phyloP scores from a whole-genome alignment of 441 rosid genomes.

The Arabidopsis lyrata region DNA sequence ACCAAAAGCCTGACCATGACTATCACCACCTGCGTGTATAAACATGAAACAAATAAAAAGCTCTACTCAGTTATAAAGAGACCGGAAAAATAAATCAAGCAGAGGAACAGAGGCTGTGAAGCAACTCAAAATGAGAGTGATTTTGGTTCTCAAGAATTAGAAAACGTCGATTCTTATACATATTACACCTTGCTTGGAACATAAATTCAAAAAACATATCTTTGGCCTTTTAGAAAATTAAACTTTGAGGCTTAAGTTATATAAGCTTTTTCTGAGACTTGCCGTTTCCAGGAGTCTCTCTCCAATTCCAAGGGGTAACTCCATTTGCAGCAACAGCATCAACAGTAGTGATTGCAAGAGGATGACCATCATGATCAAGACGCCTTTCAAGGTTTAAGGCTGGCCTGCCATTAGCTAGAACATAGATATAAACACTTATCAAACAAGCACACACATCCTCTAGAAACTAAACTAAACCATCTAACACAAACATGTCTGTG shows the following conservation, averaged over 20 bases:
- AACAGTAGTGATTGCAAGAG: conserved; percentile 87
- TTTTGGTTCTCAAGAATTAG: conserved; percentile 9
- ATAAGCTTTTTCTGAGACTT: conserved; percentile 38
- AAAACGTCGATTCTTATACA: conserved; percentile 10
- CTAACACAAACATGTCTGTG: conserved; percentile 21
- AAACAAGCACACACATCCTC: conserved; percentile 19
- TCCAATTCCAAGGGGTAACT: conserved; percentile 99
- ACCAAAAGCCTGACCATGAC: conserved; percentile 51
- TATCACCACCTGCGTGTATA: conserved; percentile 41
- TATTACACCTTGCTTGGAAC: conserved; percentile 29
- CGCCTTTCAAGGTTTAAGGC: conserved; percentile 94
- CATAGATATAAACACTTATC: conserved; percentile 25
- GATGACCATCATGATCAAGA: conserved; percentile 92
- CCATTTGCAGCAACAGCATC: conserved; percentile 84
- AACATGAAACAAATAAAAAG: conserved; percentile 5
- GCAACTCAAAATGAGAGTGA: conserved; percentile 3
- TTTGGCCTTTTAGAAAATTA: conserved; percentile 18
- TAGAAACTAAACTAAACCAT: conserved; percentile 21
- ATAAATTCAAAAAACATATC: conserved; percentile 17
- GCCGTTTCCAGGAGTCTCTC: conserved; percentile 92
- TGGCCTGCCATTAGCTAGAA: conserved; percentile 82
- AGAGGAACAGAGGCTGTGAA: conserved; percentile 4
- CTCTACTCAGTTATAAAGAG: background rate
- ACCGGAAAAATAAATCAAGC: conserved; percentile 9
- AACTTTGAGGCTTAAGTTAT: conserved; percentile 32